Conservation (phyloP, 148 eudicot genomes). For the Cornus controversa region DNA sequence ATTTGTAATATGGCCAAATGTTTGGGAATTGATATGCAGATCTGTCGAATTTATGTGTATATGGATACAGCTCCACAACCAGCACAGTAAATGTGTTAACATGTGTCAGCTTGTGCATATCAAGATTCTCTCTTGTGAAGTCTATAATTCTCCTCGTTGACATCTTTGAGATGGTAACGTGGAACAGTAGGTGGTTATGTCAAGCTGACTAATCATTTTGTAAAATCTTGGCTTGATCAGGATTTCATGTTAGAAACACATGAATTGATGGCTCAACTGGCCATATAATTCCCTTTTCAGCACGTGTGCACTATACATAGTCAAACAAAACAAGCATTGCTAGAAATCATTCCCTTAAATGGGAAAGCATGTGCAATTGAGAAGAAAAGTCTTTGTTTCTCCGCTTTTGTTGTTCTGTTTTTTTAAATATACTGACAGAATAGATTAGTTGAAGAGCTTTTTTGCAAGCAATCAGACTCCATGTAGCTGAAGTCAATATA, state of each 20-base stretch:
- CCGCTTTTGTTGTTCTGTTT: not conserved
- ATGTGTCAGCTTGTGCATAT: no score
- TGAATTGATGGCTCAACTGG: not conserved
- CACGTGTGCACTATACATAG: not conserved
- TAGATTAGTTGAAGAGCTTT: not conserved
- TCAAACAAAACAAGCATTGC: no score
- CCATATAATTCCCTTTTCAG: no score
- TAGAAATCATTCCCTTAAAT: no score
- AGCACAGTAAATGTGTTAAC: no score
- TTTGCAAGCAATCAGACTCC: no score
- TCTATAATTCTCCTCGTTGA: not conserved
- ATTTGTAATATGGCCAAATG: not conserved
- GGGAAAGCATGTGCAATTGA: not conserved
- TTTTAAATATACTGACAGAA: not conserved
- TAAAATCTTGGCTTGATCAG: not conserved
- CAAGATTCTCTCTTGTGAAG: no score
- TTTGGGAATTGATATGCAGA: no score
- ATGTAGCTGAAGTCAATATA: no score
- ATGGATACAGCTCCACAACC: no score
- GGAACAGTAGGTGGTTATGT: not conserved
- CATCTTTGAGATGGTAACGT: not conserved
- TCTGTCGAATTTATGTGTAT: not conserved
- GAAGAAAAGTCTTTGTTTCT: not conserved
- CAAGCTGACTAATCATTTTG: not conserved
- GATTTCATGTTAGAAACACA: not conserved